These are phyloP conservation scores for Candida manassasensis DNA, from an alignment of 805 yeast species.

Conservation along the genomic window DNA sequence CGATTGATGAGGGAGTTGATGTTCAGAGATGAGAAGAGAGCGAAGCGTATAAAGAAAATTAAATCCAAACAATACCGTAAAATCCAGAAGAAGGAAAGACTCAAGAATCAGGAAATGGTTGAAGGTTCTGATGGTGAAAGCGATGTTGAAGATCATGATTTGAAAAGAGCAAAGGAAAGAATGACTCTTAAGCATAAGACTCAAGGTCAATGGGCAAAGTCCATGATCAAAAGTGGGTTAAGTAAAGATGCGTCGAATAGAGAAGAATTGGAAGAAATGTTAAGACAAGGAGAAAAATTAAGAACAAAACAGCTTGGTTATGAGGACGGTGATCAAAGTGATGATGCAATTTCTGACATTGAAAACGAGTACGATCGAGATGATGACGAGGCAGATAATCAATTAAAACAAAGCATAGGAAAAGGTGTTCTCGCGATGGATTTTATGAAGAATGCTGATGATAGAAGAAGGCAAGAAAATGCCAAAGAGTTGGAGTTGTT, in stretches of 20 bases:
- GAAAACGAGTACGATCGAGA: constrained; percentile 35
- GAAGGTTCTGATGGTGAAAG: constrained; percentile 53
- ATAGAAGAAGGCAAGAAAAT: constrained; percentile 58
- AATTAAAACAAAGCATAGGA: constrained; percentile 45
- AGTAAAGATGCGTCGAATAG: constrained; percentile 80
- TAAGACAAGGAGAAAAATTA: constrained; percentile 77
- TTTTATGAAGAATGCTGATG: constrained; percentile 89
- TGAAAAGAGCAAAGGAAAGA: constrained; percentile 82
- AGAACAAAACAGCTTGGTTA: constrained; percentile 68
- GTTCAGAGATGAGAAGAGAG: constrained; percentile 91
- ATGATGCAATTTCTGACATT: constrained; percentile 47
- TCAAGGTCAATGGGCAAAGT: constrained; percentile 84
- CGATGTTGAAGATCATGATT: constrained; percentile 59
- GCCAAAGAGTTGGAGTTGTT: constrained; percentile 47
- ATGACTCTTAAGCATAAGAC: constrained; percentile 90
- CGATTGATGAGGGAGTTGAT: constrained; percentile 91
- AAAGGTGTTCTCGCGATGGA: constrained; percentile 94
- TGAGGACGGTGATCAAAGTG: constrained; percentile 50
- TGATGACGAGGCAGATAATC: constrained; percentile 28
- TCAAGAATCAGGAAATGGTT: constrained; percentile 64
- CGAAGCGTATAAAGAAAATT: constrained; percentile 89
- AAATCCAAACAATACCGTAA: constrained; percentile 87
- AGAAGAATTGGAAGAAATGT: constrained; percentile 91
- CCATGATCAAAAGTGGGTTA: constrained; percentile 85
- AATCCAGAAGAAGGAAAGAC: constrained; percentile 78